Conservation (phyloP, 2,329 filamentous ascomycete species). For the Dactylellina parvicollis region DNA sequence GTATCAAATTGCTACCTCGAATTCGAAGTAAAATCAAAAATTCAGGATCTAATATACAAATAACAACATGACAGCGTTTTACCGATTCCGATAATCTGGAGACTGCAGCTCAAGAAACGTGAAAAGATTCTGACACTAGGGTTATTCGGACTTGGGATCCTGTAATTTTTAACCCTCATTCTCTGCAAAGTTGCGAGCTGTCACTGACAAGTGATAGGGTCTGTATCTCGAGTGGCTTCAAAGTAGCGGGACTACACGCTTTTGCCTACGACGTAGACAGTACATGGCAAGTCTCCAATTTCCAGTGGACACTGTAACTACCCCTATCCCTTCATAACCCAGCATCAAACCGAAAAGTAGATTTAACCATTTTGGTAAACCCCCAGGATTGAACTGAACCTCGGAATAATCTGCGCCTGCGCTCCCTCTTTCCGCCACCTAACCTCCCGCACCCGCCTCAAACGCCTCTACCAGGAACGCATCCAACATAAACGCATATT, state of each 20-base stretch:
- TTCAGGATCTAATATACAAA: not conserved
- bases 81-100: slow-evolving; percentile 40
- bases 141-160: slow-evolving; percentile 30
- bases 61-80: not conserved
- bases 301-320: slow-evolving; percentile 49
- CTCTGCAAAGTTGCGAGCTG: not conserved
- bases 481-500: slow-evolving; percentile 7
- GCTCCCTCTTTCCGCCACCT: slow-evolving; percentile 32
- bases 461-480: slow-evolving; percentile 31
- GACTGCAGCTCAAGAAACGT: slow-evolving; percentile 35
- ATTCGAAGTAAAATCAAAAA: not conserved
- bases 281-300: slow-evolving; percentile 38
- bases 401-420: slow-evolving; percentile 47
- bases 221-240: slow-evolving; percentile 41
- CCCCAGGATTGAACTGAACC: slow-evolving; percentile 34
- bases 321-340: not conserved
- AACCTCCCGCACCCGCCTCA: slow-evolving; percentile 26
- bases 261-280: slow-evolving; percentile 30
- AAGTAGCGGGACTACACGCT: slow-evolving; percentile 24
- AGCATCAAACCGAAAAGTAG: not conserved
- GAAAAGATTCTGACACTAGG: slow-evolving; percentile 44
- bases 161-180: slow-evolving; percentile 17
- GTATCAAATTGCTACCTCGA: not conserved
- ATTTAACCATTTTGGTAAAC: not conserved
- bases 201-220: slow-evolving; percentile 12